Base-by-base conservation (phyloP, 2,329 filamentous ascomycete genomes). In the Talaromyces sp. region DNA sequence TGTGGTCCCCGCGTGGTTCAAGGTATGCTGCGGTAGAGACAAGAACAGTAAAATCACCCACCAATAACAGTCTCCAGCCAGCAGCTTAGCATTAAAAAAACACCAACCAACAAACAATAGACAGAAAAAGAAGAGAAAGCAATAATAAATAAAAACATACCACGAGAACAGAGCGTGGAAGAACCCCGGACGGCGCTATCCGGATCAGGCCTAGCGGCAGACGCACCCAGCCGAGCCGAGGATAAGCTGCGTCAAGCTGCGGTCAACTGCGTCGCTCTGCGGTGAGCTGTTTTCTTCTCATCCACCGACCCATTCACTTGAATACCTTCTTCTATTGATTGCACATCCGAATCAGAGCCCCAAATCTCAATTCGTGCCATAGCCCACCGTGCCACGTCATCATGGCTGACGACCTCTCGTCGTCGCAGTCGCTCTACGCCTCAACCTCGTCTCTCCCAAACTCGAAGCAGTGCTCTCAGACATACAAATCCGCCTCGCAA, bases 401-500 rank as follows among this genome's bases (percentile, higher is more conserved):
- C 68, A 73, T 75, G 71, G 65, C 70, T 63, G 71, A 74, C 67
- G 70, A 69, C 61, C 59, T 62, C 52, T 65, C 66, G 65, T 74
- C 71, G 22, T 75, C 87, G 65, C 83, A 84, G 70, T 91, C 91
- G 64, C 85, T 90, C 68, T 90, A 87, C 22, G 53, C 56, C 39
- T 55, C 61, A 59, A 90, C 87, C 8, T 60, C 62, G n/a, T 57
- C 61, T 44, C 80, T 91, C 55, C 84, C 86, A 30, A 86, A 85
- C 57, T 84, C 88, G 56, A 78, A 77, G 65, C 67, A 77, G 44
- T 78, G 96, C 70, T 95, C 93, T 67, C 95, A 95, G 77, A 90
- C 90, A 32, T 98, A 98, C 79, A 91, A 93, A 67, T 92, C 96
- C 79, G 91, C 95, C 33, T 96, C 92, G 7, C 93, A 95, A 66